Evolutionary conservation across 768 basidiomycete species (phyloP), one percentile per base, ranked within the genome.

Genomic region (Agaricus blazei): DNA sequence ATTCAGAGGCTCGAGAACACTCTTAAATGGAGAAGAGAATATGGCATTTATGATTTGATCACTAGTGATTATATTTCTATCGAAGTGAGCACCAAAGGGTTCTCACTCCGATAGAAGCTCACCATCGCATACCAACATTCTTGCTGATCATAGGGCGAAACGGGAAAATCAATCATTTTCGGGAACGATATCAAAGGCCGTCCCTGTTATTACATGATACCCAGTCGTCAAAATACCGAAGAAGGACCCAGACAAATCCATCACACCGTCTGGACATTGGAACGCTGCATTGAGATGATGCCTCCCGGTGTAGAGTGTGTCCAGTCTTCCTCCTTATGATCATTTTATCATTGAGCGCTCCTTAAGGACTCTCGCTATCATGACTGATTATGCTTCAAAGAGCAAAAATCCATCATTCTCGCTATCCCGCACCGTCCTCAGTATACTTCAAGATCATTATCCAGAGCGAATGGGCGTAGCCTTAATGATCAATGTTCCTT

Each of bases 401-500:
- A 81, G 78, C 36, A 91, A 89, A 68, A 81, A 72, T 42, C 74
- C 79, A 3, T 69, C 74, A 9, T 61, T 80, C 8, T 58, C 68
- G 41, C 75, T 74, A 9, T 65, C 79, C 9, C 70, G 75, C 5
- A 62, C 77, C 6, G 78, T 82, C 11, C 75, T 87, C 51, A 69
- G 76, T 66, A 87, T 90, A 61, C 75, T 92, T 12, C 90, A 92
- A 63, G 79, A 82, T 23, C 90, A 93, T 65, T 93, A 92, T 62
- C 91, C 91, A 0, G 93, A 96, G 67, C 83, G 93, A 2, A 82
- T 96, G 34, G 91, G 90, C 24, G 65, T 75, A 11, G 80, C 90
- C 0, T 68, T 91, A 42, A 82, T 93, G 63, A 75, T 86, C 56
- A 89, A 93, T 62, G 77, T 93, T n/a, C 92, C 93, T 3, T 93